Base-by-base conservation (phyloP, 2,329 filamentous ascomycete species). In the Cryphonectria naterciae region DNA sequence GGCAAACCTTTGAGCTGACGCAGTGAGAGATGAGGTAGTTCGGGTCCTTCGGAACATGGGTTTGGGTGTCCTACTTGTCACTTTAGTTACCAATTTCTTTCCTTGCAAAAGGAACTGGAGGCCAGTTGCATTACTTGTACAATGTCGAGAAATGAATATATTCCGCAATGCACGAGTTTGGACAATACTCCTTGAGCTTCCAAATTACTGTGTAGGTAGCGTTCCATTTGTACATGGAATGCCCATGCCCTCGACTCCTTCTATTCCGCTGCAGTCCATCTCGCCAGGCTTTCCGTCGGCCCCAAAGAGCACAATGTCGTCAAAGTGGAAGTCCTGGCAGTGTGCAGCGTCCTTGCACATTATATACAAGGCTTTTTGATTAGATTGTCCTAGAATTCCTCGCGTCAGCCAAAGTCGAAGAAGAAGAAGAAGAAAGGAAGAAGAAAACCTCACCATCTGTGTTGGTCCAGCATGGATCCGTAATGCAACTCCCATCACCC, bases 241-340 rank as follows among this genome's bases (percentile, higher is more conserved):
- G 10, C 75, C 75, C 74, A 76, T 76, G 5, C 70, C 72, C 17
- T 68, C 63, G 6, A 74, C 71, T 4, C 73, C 73, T 25, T 76
- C 69, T 22, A 76, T 65, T 3, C 75, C 73, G 19, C 73, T 73
- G 66, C 75, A 76, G 39, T 75, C 75, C 72, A 75, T 75, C 60
- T 74, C 58, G 15, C 73, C 75, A 8, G 73, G 62, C 17, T 72
- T 49, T 6, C 75, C 74, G 28, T 74, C 61, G 39, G 74, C 72
- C 22, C 72, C 73, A 37, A 66, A 62, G 25, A 76, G 66, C 35
- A 72, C 62, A 52, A 76, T 71, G n/a, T 74, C 52, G 28, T 46
- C 41, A 46, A 75, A 74, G 52, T 72, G 71, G 49, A 75, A 75
- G 68, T 75, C 68, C 65, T 70, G 46, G 61, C 75, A 76, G 69